Conservation (phyloP, 2,329 filamentous ascomycete genomes). For the Beauveria bassiana region DNA sequence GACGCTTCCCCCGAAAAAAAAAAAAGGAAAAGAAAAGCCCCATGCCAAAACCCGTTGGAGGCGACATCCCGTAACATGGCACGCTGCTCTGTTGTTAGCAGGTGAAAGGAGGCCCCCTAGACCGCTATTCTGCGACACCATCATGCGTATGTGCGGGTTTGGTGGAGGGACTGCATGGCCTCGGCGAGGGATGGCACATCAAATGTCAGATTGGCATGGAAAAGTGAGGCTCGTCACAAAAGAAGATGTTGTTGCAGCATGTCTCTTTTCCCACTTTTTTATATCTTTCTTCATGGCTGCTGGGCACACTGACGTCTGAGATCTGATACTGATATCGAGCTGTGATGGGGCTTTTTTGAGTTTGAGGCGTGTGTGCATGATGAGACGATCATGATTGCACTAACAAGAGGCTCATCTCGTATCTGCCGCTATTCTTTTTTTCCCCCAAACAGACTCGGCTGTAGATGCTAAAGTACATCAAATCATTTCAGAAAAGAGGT, state of each 20-base stretch:
- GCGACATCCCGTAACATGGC: neutral
- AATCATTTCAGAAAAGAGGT: neutral
- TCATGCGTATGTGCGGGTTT: neutral
- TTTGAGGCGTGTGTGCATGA: neutral
- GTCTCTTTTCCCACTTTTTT: neutral
- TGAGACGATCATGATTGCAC: neutral
- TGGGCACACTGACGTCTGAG: neutral
- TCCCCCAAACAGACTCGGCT: too few species aligned
- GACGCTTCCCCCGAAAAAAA: neutral
- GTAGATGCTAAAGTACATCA: neutral
- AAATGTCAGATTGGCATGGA: conserved; percentile 5
- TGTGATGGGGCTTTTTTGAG: neutral
- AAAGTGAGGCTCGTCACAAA: neutral
- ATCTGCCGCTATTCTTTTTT: neutral
- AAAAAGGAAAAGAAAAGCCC: neutral
- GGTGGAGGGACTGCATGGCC: neutral
- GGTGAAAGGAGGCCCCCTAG: neutral
- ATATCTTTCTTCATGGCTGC: too few species aligned
- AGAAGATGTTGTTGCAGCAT: neutral
- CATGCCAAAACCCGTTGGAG: neutral
- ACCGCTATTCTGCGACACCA: conserved; percentile 8
- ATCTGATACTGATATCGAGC: neutral
- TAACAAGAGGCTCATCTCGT: neutral
- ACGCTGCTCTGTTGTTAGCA: neutral
- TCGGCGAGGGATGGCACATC: neutral